Percentiles rank a stretch among this genome's conserved stretches.
These are phyloP conservation scores for Nepenthes mirabilis DNA, from an alignment of 148 eudicot genomes.

Conservation along the genomic window DNA sequence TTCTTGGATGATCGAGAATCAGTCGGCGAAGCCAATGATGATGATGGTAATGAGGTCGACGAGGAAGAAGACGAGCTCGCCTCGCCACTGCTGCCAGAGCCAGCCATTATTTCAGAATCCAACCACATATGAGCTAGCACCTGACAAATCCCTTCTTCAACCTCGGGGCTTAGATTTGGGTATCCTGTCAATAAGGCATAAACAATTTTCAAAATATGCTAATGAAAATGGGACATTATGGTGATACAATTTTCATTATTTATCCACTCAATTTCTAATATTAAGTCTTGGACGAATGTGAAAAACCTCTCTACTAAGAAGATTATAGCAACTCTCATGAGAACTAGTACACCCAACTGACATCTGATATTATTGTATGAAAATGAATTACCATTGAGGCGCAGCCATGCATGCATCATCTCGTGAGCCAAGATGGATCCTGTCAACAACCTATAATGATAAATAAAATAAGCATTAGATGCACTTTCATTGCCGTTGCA, in stretches of 20 bases:
- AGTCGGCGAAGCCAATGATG: constrained; percentile 26
- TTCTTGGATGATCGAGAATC: constrained; percentile 60
- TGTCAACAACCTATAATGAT: not conserved
- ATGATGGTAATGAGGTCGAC: constrained; percentile 9
- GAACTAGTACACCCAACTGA: too few species aligned
- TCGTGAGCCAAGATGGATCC: constrained; percentile 2
- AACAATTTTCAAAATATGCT: too few species aligned
- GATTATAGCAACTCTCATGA: too few species aligned
- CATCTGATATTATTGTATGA: too few species aligned
- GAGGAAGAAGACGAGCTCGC: constrained; percentile 18
- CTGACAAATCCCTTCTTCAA: constrained; percentile 98
- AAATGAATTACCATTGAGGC: not conserved
- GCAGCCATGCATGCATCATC: constrained; percentile 4
- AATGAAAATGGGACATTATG: too few species aligned
- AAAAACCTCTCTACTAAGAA: too few species aligned
- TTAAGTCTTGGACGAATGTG: too few species aligned
- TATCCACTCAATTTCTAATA: too few species aligned
- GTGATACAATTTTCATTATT: too few species aligned
- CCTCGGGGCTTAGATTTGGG: constrained; percentile 52
- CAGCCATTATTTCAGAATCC: constrained; percentile 68
- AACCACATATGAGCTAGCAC: constrained; percentile 95
- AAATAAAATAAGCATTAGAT: not conserved
- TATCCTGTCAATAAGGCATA: constrained; percentile 24
- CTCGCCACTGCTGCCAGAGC: constrained; percentile 41
- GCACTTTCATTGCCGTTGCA: not conserved